Percentiles rank a stretch among this genome's conserved stretches.
phyloP scores from a whole-genome alignment of 2,329 filamentous ascomycete species.

The Trichoderma harzianum region DNA sequence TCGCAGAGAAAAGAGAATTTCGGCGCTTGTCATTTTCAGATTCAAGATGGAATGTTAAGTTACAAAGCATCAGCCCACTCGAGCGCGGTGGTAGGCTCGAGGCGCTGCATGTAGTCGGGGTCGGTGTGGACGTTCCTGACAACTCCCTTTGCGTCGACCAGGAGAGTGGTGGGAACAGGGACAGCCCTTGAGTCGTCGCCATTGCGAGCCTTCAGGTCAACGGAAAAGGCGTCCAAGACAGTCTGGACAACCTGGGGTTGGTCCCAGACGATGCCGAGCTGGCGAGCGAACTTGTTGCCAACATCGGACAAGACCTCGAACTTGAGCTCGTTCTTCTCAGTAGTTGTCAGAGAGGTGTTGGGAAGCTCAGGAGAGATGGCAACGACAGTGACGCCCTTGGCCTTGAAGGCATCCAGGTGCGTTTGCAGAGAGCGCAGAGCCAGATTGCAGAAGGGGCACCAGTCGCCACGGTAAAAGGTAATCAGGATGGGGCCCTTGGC shows the following conservation, averaged over 20 bases:
- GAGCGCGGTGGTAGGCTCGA: background rate
- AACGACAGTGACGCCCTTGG: background rate
- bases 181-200: background rate
- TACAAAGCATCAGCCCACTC: background rate
- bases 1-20: background rate
- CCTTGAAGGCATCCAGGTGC: background rate
- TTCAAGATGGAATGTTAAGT: too few species aligned
- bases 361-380: conserved; percentile 6
- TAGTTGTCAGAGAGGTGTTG: background rate
- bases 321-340: conserved; percentile 9
- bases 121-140: background rate
- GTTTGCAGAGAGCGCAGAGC: background rate
- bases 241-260: background rate
- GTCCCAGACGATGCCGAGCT: conserved; percentile 2
- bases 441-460: conserved; percentile 8
- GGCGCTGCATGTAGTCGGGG: conserved; percentile 1
- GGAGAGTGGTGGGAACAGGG: background rate
- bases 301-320: conserved; percentile 2
- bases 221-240: background rate
- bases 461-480: conserved; percentile 4
- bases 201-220: background rate
- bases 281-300: background rate
- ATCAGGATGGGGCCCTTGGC: conserved; percentile 7
- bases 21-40: background rate
- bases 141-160: background rate